A percentile compares a stretch with the other conserved stretches of the same genome.
phyloP scores from a whole-genome alignment of 176 grass and related monocot species.

The Zea luxurians region DNA sequence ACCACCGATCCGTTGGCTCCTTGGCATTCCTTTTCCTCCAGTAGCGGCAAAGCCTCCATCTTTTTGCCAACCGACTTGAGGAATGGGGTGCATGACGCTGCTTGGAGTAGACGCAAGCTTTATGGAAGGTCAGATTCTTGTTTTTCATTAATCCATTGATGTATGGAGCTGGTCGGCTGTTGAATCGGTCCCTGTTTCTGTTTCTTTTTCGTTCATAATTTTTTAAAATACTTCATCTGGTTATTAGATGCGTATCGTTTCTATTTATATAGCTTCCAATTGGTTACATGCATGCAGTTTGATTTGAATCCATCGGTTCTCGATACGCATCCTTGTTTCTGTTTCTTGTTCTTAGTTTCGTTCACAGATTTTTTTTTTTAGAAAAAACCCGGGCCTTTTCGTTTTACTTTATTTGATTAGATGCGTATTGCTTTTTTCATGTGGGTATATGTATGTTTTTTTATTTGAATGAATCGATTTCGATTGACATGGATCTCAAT shows the following conservation, averaged over 20 bases:
- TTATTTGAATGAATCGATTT: slow-evolving; percentile 40
- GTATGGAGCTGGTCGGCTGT: background rate
- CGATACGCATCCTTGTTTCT: background rate
- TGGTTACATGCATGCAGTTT: slow-evolving; percentile 23
- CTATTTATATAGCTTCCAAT: background rate
- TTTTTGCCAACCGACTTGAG: slow-evolving; percentile 33
- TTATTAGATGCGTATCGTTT: slow-evolving; percentile 34
- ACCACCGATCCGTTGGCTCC: slow-evolving; percentile 29
- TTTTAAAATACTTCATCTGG: background rate
- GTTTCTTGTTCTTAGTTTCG: slow-evolving; percentile 1
- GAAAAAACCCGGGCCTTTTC: background rate
- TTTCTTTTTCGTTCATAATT: background rate
- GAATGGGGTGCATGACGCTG: slow-evolving; percentile 40
- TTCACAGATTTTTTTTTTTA: background rate
- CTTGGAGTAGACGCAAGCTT: slow-evolving; percentile 45
- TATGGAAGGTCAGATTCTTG: slow-evolving; percentile 47
- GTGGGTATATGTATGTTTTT: slow-evolving; percentile 23
- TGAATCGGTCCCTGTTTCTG: slow-evolving; percentile 34
- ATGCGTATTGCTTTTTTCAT: slow-evolving; percentile 29
- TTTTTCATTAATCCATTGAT: slow-evolving; percentile 23
- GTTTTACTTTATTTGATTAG: slow-evolving; percentile 21
- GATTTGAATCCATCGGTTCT: slow-evolving; percentile 39
- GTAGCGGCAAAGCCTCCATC: slow-evolving; percentile 22
- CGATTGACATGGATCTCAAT: slow-evolving; percentile 45
- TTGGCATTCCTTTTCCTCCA: slow-evolving; percentile 27